Evolutionary conservation across 75 land plant genomes (phyloP), one percentile per base, ranked within the genome.

Genomic region (Pinus taeda): DNA sequence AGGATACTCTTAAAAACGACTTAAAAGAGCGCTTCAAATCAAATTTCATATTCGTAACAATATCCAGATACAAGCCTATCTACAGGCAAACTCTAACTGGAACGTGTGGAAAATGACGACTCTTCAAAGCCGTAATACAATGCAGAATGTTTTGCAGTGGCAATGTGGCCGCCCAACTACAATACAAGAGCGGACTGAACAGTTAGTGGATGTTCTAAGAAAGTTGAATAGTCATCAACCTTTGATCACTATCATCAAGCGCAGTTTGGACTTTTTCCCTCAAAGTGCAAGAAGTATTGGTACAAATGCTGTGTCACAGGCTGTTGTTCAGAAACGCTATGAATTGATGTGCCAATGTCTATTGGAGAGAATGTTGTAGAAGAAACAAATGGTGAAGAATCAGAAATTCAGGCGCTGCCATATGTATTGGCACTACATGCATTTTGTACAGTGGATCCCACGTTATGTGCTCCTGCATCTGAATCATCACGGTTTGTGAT

Each of bases 311-410:
- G 77, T 89, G 4, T 87, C 81, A 15, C 85, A 93, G 71, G 90
- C 94, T 72, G 81, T 93, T 53, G 98, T 95, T 8, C 87, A 95
- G 39, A 90, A 80, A 63, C 93, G 96, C 53, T 95, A 98, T 80
- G 98, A 97, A 79, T 63, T 95, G 57, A 97, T 97, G 90, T 97
- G 99, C 91, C 93, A 89, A 81, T 91, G 92, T 79, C 87, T 97
- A 61, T 77, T 97, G 64, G 99, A 97, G 75, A 88, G 86, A 62
- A 90, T 97, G 59, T 84, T 97, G 81, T 92, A 42, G 94, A 91
- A 76, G 99, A 97, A 74, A 83, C 79, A 71, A 83, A 69, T 58
- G 80, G 63, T 78, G 87, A 82, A 66, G 96, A 90, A 49, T 85
- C 85, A 21, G 99, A 97, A 69, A 78, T 81, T 62, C 84, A 76